Base-by-base conservation (phyloP, 306 rosid genomes). In the Cucurbita moschata region DNA sequence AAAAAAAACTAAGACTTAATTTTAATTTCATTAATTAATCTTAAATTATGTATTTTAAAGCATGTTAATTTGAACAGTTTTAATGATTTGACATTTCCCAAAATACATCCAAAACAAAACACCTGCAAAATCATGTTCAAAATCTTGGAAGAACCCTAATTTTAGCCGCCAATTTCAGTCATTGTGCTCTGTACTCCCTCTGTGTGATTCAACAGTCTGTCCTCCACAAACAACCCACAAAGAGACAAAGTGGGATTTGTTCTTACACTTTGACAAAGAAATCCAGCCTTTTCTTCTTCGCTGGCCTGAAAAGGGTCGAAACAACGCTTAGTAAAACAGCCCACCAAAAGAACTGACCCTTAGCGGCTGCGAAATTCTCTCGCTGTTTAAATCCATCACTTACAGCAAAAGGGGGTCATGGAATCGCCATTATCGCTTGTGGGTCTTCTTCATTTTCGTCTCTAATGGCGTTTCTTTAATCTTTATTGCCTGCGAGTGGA, bases 351-450 rank as follows among this genome's bases (percentile, higher is more conserved):
- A 35, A 70, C n/a, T 13, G 21, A 51, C 60, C 46, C 73, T 15
- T 26, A 68, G 23, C 73, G 73, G 21, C 73, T 68, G 13, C 72
- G 26, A 56, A 56, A 14, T 49, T 6, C 46, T 37, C 8, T 26
- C 18, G 26, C 43, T 37, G 23, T 21, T 15, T 55, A 85, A 86
- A 85, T 86, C 90, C 81, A 39, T 12, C 52, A 39, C 56, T 76
- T 67, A 38, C 76, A 50, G n/a, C 73, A 21, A 59, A 79, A 79
- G 77, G 78, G 26, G 74, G 55, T 69, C 60, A 83, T 85, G 86
- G 86, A 87, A 85, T 78, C 83, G 10, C 76, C 86, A 83, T 78
- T 50, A 43, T 44, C 75, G 79, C 82, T 85, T 85, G 83, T 83
- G 90, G 84, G 86, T 83, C 86, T 75, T 79, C 63, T 65, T 83